A percentile compares a stretch with the other conserved stretches of the same genome.
phyloP scores from a whole-genome alignment of 2,329 filamentous ascomycete genomes.

The Dactylonectria estremocensis region DNA sequence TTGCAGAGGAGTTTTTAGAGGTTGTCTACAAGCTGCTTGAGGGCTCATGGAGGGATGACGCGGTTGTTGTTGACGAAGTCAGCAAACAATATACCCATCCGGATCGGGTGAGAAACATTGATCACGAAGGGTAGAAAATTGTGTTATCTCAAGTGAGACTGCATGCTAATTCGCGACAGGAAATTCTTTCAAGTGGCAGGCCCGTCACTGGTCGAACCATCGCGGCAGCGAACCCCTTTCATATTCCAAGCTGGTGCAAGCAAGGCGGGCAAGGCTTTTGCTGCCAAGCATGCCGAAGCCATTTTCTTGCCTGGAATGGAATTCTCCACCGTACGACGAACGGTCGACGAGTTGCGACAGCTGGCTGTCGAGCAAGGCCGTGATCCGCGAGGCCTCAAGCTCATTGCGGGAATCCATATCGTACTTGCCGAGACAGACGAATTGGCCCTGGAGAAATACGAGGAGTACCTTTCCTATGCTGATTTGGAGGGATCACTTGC shows the following conservation, averaged over 20 bases:
- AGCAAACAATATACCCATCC: conserved; percentile 52
- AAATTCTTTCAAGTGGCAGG: conserved; percentile 52
- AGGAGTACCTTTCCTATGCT: conserved; percentile 58
- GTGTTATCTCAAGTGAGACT: neutral
- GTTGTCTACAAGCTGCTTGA: conserved; percentile 66
- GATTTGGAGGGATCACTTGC: conserved; percentile 61
- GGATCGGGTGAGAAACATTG: conserved; percentile 53
- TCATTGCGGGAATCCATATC: conserved; percentile 60
- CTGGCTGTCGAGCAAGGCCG: conserved; percentile 57
- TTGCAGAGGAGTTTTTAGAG: conserved; percentile 64
- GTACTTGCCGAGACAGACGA: conserved; percentile 62
- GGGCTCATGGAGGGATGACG: conserved; percentile 62
- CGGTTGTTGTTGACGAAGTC: conserved; percentile 47
- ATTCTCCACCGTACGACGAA: conserved; percentile 57
- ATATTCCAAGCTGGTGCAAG: conserved; percentile 63
- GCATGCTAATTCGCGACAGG: conserved; percentile 5
- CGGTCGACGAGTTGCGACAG: conserved; percentile 58
- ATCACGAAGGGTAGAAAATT: conserved; percentile 48
- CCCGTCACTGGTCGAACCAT: conserved; percentile 61
- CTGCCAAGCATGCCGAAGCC: conserved; percentile 46
- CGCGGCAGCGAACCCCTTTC: conserved; percentile 63
- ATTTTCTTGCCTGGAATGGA: conserved; percentile 63
- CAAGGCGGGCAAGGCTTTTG: conserved; percentile 61
- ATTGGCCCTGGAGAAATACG: conserved; percentile 58
- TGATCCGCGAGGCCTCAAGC: conserved; percentile 57